Conservation (phyloP, 108 stramenopile species). For the Pseudonitzschia multiseries region DNA sequence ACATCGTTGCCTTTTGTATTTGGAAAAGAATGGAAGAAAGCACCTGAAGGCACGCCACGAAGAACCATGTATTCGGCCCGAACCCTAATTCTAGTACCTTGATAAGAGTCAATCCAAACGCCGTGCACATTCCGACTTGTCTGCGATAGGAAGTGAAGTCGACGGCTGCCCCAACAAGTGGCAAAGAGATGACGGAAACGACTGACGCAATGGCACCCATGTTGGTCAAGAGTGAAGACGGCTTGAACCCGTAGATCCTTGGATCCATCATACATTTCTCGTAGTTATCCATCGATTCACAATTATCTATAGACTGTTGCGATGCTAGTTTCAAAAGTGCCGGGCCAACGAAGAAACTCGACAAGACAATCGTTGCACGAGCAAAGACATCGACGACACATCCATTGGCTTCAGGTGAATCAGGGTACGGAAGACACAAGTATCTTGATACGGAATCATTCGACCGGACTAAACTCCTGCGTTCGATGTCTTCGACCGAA, state of each 20-base stretch:
- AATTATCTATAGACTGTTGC: neutral
- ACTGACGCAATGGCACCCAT: conserved; percentile 1
- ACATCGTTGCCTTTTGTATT: neutral
- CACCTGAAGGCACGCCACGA: conserved; percentile 2
- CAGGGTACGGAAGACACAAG: conserved; percentile 17
- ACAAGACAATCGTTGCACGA: conserved; percentile 46
- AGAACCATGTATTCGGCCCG: neutral
- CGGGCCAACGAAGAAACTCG: conserved; percentile 53
- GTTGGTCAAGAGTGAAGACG: conserved; percentile 6
- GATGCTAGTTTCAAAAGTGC: conserved; percentile 51
- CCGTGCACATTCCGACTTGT: conserved; percentile 2
- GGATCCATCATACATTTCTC: neutral
- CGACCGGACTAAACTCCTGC: neutral
- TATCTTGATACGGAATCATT: neutral
- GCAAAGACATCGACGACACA: conserved; percentile 44
- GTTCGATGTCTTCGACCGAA: neutral
- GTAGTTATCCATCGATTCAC: neutral
- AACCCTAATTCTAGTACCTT: conserved; percentile 1
- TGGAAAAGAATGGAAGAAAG: neutral
- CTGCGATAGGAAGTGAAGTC: conserved; percentile 8
- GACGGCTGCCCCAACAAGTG: neutral
- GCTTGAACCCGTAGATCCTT: neutral
- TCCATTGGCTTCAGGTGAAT: conserved; percentile 53
- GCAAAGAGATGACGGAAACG: conserved; percentile 1
- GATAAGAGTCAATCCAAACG: neutral